Percentiles rank a stretch among this genome's conserved stretches.
Conservation (phyloP, 75 land plant species). For the Pinus taeda region DNA sequence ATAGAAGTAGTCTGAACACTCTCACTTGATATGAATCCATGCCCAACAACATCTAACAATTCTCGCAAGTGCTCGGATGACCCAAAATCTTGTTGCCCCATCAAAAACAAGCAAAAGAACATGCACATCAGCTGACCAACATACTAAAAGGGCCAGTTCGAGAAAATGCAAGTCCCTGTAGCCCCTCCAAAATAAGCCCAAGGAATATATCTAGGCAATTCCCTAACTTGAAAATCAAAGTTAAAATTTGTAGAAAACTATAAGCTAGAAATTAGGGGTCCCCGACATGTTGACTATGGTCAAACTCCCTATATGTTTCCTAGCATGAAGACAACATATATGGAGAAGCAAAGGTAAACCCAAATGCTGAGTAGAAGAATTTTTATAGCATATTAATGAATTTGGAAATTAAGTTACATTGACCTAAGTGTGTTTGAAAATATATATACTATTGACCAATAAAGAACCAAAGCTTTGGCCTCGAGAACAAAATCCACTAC, state of each 20-base stretch:
- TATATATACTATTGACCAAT: too few relatives aligned
- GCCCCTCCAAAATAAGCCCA: neutral
- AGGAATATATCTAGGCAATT: neutral
- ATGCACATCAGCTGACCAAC: neutral
- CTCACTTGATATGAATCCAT: constrained; percentile 70
- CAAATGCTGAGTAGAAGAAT: too few relatives aligned
- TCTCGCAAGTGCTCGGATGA: constrained; percentile 44
- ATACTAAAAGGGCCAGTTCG: neutral
- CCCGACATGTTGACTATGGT: too few relatives aligned
- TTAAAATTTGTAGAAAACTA: neutral
- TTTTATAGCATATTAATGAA: too few relatives aligned
- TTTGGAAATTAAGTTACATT: too few relatives aligned
- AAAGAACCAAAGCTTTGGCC: too few relatives aligned
- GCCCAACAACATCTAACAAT: constrained; percentile 79
- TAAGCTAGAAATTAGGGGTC: neutral
- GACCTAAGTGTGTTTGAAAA: too few relatives aligned
- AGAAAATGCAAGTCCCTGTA: too few relatives aligned
- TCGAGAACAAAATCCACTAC: too few relatives aligned
- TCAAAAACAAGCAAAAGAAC: neutral
- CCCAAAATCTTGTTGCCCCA: constrained; percentile 47
- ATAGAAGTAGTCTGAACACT: constrained; percentile 15
- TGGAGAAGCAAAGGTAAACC: too few relatives aligned
- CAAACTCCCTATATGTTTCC: too few relatives aligned
- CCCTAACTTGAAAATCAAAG: neutral
- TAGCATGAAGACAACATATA: too few relatives aligned